These are phyloP conservation scores for Hermanozyma aechmeae DNA, from an alignment of 805 yeast species.

Conservation along the genomic window DNA sequence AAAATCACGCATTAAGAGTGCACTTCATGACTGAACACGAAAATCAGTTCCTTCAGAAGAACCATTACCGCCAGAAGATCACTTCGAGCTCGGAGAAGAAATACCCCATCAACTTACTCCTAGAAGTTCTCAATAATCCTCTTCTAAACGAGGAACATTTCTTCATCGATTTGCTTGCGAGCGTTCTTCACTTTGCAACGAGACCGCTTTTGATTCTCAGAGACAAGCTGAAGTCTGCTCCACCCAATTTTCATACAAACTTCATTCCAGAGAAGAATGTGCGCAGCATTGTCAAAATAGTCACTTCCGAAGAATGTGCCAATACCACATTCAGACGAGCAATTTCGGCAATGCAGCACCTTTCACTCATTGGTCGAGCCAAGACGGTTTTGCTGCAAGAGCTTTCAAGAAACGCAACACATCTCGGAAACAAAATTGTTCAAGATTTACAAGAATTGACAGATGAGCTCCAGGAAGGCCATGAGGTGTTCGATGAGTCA, in stretches of 20 bases:
- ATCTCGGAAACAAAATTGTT: constrained; percentile 45
- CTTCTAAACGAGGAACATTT: constrained; percentile 65
- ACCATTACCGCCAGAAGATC: constrained; percentile 14
- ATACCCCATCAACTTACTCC: constrained; percentile 66
- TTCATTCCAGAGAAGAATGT: constrained; percentile 53
- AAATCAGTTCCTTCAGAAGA: constrained; percentile 27
- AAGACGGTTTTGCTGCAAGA: constrained; percentile 58
- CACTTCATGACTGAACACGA: constrained; percentile 74
- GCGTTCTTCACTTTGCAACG: constrained; percentile 69
- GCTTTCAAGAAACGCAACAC: constrained; percentile 54
- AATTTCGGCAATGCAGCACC: constrained; percentile 68
- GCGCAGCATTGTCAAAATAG: constrained; percentile 52
- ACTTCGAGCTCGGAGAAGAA: constrained; percentile 23
- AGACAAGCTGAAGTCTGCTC: constrained; percentile 7
- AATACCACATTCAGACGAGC: constrained; percentile 80
- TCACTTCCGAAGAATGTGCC: constrained; percentile 77
- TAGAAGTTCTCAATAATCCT: constrained; percentile 52
- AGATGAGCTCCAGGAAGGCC: constrained; percentile 35
- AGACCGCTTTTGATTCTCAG: constrained; percentile 52
- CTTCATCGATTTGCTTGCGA: constrained; percentile 67
- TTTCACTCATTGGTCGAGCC: constrained; percentile 54
- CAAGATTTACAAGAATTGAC: constrained; percentile 45
- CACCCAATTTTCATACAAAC: constrained; percentile 34
- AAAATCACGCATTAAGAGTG: constrained; percentile 57
- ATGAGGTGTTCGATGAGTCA: background rate